Conservation (phyloP, 768 basidiomycete species). For the Xerocomus brunneocitrinus region DNA sequence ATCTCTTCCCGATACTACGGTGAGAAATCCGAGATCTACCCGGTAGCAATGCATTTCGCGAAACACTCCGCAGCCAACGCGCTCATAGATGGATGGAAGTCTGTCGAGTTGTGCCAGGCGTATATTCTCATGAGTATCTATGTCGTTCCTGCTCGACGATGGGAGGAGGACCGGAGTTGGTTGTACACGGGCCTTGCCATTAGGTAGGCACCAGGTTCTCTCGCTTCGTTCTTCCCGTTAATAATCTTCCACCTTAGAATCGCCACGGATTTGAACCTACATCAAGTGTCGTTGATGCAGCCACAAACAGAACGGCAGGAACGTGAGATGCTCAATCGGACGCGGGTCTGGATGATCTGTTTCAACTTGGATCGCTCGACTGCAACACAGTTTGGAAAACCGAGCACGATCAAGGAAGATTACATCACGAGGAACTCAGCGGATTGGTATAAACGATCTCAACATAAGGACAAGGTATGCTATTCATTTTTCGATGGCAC, state of each 20-base stretch:
- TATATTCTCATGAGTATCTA: slow-evolving; percentile 86
- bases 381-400: slow-evolving; percentile 86
- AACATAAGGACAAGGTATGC: slow-evolving; percentile 52
- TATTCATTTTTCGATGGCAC: slow-evolving; percentile 3
- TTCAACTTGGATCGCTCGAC: slow-evolving; percentile 86
- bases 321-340: slow-evolving; percentile 79
- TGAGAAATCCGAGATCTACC: slow-evolving; percentile 80
- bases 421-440: slow-evolving; percentile 66
- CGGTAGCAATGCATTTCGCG: slow-evolving; percentile 86
- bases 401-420: slow-evolving; percentile 84
- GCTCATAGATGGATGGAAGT: slow-evolving; percentile 77
- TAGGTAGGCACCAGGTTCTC: slow-evolving; percentile 38
- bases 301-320: slow-evolving; percentile 72
- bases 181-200: slow-evolving; percentile 84
- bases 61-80: slow-evolving; percentile 78
- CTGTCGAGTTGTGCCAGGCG: slow-evolving; percentile 86
- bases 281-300: slow-evolving; percentile 56
- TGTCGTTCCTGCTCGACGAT: slow-evolving; percentile 71
- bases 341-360: slow-evolving; percentile 87
- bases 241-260: slow-evolving; percentile 41
- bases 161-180: slow-evolving; percentile 92
- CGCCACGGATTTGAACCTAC: slow-evolving; percentile 86
- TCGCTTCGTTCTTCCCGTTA: not conserved
- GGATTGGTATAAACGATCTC: slow-evolving; percentile 72
- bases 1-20: slow-evolving; percentile 77